These are phyloP conservation scores for Schizonepeta tenuifolia DNA, from an alignment of 257 asterid genomes.

Conservation along the genomic window DNA sequence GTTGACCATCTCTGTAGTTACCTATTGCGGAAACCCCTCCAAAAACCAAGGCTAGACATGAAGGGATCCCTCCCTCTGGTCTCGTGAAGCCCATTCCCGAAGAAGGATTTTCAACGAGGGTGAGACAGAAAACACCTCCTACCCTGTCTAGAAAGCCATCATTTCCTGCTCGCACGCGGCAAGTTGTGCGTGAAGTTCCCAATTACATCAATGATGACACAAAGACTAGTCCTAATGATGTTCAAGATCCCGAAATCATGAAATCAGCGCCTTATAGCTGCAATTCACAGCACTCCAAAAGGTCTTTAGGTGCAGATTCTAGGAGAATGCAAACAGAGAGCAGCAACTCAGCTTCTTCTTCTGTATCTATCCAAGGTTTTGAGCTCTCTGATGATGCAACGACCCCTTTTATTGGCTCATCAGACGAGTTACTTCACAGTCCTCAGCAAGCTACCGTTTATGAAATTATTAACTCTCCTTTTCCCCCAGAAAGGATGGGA, in stretches of 20 bases:
- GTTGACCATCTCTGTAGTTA: constrained; percentile 49
- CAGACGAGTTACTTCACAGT: constrained; percentile 43
- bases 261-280: constrained; percentile 40
- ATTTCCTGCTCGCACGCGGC: constrained; percentile 57
- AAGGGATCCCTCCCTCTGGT: constrained; percentile 57
- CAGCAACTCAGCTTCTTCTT: constrained; percentile 80
- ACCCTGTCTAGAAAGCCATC: constrained; percentile 52
- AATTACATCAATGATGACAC: constrained; percentile 34
- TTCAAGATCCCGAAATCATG: constrained; percentile 43
- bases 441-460: constrained; percentile 45
- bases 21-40: constrained; percentile 64
- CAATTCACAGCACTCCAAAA: constrained; percentile 40
- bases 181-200: constrained; percentile 49
- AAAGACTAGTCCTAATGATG: constrained; percentile 41
- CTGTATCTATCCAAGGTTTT: constrained; percentile 72
- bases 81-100: constrained; percentile 53
- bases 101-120: constrained; percentile 53
- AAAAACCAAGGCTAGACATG: constrained; percentile 71
- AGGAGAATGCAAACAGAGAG: constrained; percentile 64
- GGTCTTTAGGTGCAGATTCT: constrained; percentile 43
- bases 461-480: constrained; percentile 41
- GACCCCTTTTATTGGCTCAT: constrained; percentile 44
- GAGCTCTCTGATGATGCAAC: constrained; percentile 69
- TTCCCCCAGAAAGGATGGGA: constrained; percentile 40
- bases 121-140: constrained; percentile 73